Base-by-base conservation (phyloP, 768 basidiomycete genomes). In the Suillus subaureus region DNA sequence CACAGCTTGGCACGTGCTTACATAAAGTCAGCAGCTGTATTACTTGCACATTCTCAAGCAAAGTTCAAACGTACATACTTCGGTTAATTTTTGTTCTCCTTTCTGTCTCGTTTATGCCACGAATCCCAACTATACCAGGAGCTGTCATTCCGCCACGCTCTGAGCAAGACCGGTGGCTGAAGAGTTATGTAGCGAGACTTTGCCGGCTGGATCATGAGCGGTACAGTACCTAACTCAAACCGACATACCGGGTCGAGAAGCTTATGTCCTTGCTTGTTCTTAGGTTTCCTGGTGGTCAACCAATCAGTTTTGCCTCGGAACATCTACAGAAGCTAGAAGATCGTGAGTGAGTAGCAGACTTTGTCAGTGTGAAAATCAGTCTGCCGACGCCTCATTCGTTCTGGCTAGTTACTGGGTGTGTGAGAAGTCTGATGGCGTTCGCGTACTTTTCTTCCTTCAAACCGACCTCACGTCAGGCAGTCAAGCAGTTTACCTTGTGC, bases 371-470 rank as follows among this genome's bases (percentile, higher is more conserved):
- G 37, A 21, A 11, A 58, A 47, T 54, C 54, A 21, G 64, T 61
- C 47, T 62, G 61, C 69, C 70, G 45, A 78, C 58, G 26, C 9
- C 23, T 57, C 57, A 12, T 42, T 40, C 18, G 67, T 63, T 58
- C 57, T 56, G 39, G 33, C 56, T 74, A 98, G 96, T 74, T 99
- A 92, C 78, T 99, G 97, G 97, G 97, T 99, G 51, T 97, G 96
- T 79, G 97, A 99, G 81, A 99, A 99, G 81, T 97, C 94, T 15
- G 97, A 99, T 74, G 97, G 97, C 15, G 75, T 99, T 61, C 88
- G 97, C 42, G 93, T 99, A 47, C 82, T 99, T 35, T 86, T 99
- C 61, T 80, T 97, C 65, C 84, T 99, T 60, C 81, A 85, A 75
- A 84, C 89, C 61, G 82, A 91, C 80, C 71, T 78, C 57, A 69